Evolutionary conservation across 352 stramenopile genomes (phyloP).

Genomic region (Phytophthora pisi): DNA sequence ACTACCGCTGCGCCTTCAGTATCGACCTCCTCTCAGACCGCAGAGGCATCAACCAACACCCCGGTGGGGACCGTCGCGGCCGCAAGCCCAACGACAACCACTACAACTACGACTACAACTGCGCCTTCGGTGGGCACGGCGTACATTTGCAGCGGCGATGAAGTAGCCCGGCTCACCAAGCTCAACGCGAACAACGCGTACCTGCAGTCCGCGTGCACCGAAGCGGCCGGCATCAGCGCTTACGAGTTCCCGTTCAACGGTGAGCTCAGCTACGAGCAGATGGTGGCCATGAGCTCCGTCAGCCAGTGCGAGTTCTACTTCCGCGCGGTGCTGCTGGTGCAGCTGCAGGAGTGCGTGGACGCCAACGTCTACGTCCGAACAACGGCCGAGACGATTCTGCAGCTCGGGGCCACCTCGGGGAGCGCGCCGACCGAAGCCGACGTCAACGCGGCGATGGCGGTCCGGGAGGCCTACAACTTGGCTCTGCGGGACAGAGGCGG

Average conservation of each 20-base stretch:
- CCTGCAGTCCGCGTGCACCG: conserved; percentile 28
- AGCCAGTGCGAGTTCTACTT: conserved; percentile 35
- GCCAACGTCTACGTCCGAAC: conserved; percentile 40
- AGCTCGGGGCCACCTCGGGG: conserved; percentile 26
- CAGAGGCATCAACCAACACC: conserved; percentile 8
- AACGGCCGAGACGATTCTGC: conserved; percentile 36
- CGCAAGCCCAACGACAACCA: neutral
- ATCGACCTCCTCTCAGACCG: conserved; percentile 6
- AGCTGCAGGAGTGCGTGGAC: conserved; percentile 38
- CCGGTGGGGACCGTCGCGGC: conserved; percentile 24
- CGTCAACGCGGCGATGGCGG: conserved; percentile 28
- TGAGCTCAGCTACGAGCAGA: conserved; percentile 36
- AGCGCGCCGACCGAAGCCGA: conserved; percentile 29
- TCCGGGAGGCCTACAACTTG: conserved; percentile 36
- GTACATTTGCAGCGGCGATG: conserved; percentile 39
- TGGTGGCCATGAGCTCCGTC: conserved; percentile 35
- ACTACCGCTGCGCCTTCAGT: conserved; percentile 13
- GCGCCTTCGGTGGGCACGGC: conserved; percentile 14
- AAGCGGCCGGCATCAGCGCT: conserved; percentile 21
- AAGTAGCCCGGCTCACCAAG: conserved; percentile 33
- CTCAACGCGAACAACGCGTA: conserved; percentile 41
- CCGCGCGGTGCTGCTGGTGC: conserved; percentile 34
- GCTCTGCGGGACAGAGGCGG: conserved; percentile 28
- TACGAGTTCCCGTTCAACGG: conserved; percentile 44
- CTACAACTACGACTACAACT: neutral